A percentile compares a stretch with the other conserved stretches of the same genome.
These are phyloP conservation scores for Russula sp. DNA, from an alignment of 768 basidiomycete genomes.

Conservation along the genomic window DNA sequence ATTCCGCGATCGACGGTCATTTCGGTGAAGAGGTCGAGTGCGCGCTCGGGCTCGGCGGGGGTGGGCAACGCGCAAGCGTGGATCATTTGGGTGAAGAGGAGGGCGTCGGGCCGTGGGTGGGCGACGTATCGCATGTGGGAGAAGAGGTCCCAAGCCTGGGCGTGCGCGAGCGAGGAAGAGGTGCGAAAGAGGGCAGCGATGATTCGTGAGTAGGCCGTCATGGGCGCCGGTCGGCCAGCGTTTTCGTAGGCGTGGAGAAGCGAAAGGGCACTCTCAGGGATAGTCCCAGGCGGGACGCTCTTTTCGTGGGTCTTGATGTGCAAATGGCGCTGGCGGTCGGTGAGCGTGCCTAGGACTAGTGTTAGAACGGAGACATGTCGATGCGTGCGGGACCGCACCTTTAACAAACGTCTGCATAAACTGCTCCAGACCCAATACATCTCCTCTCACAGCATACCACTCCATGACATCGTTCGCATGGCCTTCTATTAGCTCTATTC, in stretches of 20 bases:
- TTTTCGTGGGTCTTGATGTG: constrained; percentile 65
- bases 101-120: constrained; percentile 68
- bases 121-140: constrained; percentile 95
- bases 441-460: constrained; percentile 15
- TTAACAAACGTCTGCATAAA: constrained; percentile 36
- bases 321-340: constrained; percentile 57
- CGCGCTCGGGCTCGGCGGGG: constrained; percentile 81
- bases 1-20: constrained; percentile 73
- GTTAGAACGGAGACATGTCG: neutral
- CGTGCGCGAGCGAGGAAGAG: constrained; percentile 42
- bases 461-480: constrained; percentile 27
- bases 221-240: constrained; percentile 55
- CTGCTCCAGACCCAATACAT: constrained; percentile 36
- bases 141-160: constrained; percentile 92
- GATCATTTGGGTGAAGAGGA: constrained; percentile 83
- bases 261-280: constrained; percentile 58
- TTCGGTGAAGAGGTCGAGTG: constrained; percentile 88
- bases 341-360: constrained; percentile 32
- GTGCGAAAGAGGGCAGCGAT: constrained; percentile 54
- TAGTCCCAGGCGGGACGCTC: constrained; percentile 38
- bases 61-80: constrained; percentile 64
- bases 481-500: constrained; percentile 26
- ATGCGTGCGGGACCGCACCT: constrained; percentile 32
- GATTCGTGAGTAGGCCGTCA: constrained; percentile 65
- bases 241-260: constrained; percentile 71